Evolutionary conservation across 2,329 filamentous ascomycete species (phyloP).

Genomic region (Trichoderma sp.): DNA sequence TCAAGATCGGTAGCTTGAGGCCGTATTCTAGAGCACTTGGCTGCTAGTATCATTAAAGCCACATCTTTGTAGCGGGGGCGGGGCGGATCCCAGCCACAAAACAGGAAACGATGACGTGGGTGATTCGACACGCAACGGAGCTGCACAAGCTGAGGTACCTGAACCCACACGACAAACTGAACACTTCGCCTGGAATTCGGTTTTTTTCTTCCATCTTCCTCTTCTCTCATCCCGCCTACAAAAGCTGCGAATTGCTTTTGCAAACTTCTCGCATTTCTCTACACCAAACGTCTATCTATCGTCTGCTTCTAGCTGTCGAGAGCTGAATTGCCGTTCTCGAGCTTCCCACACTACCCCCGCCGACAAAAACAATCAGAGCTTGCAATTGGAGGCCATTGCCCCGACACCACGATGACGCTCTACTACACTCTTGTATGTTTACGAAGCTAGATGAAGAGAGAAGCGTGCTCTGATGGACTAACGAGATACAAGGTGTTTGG

Average conservation of each 20-base stretch:
- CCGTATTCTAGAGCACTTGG: too few relatives aligned
- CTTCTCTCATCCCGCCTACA: not conserved
- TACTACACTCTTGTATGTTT: conserved; percentile 53
- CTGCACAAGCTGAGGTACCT: conserved; percentile 15
- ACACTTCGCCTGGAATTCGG: not conserved
- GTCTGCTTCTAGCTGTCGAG: not conserved
- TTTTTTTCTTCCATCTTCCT: not conserved
- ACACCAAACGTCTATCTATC: not conserved
- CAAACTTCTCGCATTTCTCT: not conserved
- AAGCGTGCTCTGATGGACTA: conserved; percentile 18
- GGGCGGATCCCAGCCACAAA: conserved; percentile 29
- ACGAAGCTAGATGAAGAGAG: not conserved
- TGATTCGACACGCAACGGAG: conserved; percentile 23
- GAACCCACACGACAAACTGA: conserved; percentile 12
- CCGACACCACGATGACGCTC: conserved; percentile 51
- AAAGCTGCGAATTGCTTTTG: not conserved
- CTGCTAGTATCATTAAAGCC: not conserved
- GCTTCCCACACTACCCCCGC: not conserved
- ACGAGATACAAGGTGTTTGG: conserved; percentile 69
- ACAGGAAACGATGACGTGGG: conserved; percentile 35
- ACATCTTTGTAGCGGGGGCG: conserved; percentile 25
- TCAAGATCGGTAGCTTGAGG: not conserved
- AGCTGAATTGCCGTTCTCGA: not conserved
- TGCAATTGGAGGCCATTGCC: conserved; percentile 3
- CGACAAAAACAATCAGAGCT: not conserved